Evolutionary conservation across 352 stramenopile species (phyloP).

Genomic region (Pythium dissimile): DNA sequence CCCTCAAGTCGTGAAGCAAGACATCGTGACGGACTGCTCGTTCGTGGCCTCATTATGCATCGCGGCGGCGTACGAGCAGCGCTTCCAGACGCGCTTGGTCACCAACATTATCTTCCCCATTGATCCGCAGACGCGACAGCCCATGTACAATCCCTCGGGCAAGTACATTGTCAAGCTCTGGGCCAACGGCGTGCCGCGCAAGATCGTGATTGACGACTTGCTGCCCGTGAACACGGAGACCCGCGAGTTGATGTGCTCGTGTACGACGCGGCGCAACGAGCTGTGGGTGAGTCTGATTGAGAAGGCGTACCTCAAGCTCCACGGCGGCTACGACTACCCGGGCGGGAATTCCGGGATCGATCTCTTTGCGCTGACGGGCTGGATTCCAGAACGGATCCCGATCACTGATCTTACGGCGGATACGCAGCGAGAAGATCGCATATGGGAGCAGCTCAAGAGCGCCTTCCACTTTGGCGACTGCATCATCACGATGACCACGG

Average conservation of each 20-base stretch:
- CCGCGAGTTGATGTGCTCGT: conserved; percentile 79
- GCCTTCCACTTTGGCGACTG: conserved; percentile 95
- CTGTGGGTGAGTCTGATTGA: conserved; percentile 96
- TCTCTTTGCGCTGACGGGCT: conserved; percentile 97
- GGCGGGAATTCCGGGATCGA: conserved; percentile 97
- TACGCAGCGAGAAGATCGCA: conserved; percentile 29
- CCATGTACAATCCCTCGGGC: conserved; percentile 88
- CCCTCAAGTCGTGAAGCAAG: conserved; percentile 78
- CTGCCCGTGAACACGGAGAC: conserved; percentile 84
- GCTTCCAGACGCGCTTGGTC: conserved; percentile 90
- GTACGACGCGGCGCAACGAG: conserved; percentile 76
- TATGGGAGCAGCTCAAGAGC: conserved; percentile 91
- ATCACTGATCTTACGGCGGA: conserved; percentile 37
- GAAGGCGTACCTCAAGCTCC: conserved; percentile 98
- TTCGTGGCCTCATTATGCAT: conserved; percentile 93
- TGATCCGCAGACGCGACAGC: conserved; percentile 56
- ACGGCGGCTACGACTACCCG: conserved; percentile 97
- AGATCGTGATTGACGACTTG: conserved; percentile 95
- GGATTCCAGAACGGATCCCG: conserved; percentile 95
- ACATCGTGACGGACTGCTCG: conserved; percentile 92
- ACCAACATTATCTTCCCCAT: conserved; percentile 96
- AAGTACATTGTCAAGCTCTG: conserved; percentile 98
- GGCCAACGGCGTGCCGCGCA: conserved; percentile 92
- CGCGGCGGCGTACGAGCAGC: conserved; percentile 87
- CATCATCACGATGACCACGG: conserved; percentile 96